Conservation (phyloP, 2,329 filamentous ascomycete species). For the Fusarium anguioides region DNA sequence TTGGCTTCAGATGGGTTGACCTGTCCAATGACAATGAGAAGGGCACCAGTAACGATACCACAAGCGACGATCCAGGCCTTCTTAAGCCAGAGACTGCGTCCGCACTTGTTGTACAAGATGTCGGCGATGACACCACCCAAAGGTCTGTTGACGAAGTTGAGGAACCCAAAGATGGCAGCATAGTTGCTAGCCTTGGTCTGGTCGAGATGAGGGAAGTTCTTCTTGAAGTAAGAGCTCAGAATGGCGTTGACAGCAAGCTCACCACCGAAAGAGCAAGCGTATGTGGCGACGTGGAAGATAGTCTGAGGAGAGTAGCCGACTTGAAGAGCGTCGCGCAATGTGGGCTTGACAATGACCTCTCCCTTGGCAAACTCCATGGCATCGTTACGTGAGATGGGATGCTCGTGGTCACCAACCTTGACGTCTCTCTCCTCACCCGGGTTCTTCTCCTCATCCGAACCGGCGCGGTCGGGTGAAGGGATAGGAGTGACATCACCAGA, state of each 20-base stretch:
- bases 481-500: constrained; percentile 63
- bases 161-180: constrained; percentile 79
- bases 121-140: constrained; percentile 70
- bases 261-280: constrained; percentile 71
- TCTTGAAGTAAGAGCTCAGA: constrained; percentile 68
- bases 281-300: constrained; percentile 65
- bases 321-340: constrained; percentile 57
- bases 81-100: constrained; percentile 51
- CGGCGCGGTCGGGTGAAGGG: constrained; percentile 54
- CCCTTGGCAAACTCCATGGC: constrained; percentile 65
- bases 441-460: constrained; percentile 50
- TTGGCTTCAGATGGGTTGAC: constrained; percentile 69
- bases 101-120: constrained; percentile 56
- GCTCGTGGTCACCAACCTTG: constrained; percentile 56
- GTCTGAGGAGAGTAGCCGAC: constrained; percentile 66
- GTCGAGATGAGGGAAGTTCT: constrained; percentile 67
- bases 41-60: constrained; percentile 70
- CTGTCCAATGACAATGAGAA: constrained; percentile 71
- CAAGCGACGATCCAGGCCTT: constrained; percentile 60
- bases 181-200: constrained; percentile 69
- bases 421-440: constrained; percentile 52
- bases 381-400: constrained; percentile 60
- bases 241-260: constrained; percentile 72
- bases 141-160: constrained; percentile 76
- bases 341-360: constrained; percentile 67